Evolutionary conservation across 106 monocot genomes (phyloP).

Genomic region (Alisma plantagoaquatica): DNA sequence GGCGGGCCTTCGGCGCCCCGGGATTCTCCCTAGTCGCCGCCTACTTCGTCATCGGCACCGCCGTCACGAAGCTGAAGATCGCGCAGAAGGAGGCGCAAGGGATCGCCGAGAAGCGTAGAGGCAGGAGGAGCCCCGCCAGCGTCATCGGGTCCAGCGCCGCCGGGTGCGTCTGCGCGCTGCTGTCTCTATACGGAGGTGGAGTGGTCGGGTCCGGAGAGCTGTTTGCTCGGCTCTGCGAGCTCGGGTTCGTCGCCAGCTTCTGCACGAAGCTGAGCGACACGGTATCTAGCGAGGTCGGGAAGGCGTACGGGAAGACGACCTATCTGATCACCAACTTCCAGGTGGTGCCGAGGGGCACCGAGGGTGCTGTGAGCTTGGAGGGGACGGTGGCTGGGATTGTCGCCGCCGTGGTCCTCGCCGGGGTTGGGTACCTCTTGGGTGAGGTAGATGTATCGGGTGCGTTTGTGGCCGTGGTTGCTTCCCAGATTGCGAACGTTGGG

Average conservation of each 20-base stretch:
- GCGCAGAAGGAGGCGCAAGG: conserved; percentile 67
- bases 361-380: conserved; percentile 70
- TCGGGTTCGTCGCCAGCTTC: conserved; percentile 76
- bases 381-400: conserved; percentile 65
- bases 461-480: conserved; percentile 56
- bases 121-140: conserved; percentile 70
- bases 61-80: too few species aligned
- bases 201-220: too few species aligned
- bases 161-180: conserved; percentile 49
- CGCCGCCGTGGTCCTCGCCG: conserved; percentile 53
- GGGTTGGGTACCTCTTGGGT: conserved; percentile 43
- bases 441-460: conserved; percentile 53
- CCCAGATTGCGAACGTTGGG: conserved; percentile 70
- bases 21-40: conserved; percentile 64
- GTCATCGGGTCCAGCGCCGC: conserved; percentile 75
- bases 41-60: conserved; percentile 64
- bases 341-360: conserved; percentile 73
- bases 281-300: conserved; percentile 78
- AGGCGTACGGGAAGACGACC: conserved; percentile 74
- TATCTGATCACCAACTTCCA: conserved; percentile 68
- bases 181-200: conserved; percentile 50
- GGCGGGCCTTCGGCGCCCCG: conserved; percentile 55
- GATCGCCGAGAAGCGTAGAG: conserved; percentile 73
- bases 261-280: conserved; percentile 81
- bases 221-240: conserved; percentile 42